Evolutionary conservation across 352 stramenopile species (phyloP).

Genomic region (Phytophthora hibernalis): DNA sequence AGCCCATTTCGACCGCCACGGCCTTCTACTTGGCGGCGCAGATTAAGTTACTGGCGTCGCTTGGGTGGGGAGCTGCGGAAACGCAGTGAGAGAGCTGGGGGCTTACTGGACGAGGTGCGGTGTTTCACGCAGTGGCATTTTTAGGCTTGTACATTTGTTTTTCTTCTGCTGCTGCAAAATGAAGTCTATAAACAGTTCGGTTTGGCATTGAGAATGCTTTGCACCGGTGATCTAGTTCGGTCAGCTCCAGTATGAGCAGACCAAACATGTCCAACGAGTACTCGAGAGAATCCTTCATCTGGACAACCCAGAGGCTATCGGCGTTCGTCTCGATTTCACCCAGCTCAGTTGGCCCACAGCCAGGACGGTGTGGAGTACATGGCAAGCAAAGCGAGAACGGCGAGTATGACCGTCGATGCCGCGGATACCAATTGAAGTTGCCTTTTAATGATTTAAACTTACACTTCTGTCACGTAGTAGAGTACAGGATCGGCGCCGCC

Average conservation of each 20-base stretch:
- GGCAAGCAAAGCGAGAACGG: too few relatives aligned
- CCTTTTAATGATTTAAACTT: too few relatives aligned
- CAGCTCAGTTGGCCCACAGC: too few relatives aligned
- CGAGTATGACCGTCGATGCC: too few relatives aligned
- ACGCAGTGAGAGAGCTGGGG: not conserved
- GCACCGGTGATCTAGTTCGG: too few relatives aligned
- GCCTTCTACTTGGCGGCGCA: slow-evolving; percentile 51
- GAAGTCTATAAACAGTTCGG: too few relatives aligned
- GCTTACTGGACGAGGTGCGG: not conserved
- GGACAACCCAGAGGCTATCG: slow-evolving; percentile 26
- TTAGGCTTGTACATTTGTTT: not conserved
- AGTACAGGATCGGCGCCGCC: too few relatives aligned
- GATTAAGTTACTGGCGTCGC: slow-evolving; percentile 47
- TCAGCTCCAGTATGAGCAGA: slow-evolving; percentile 39
- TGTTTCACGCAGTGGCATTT: not conserved
- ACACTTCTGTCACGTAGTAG: too few relatives aligned
- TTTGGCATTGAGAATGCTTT: too few relatives aligned
- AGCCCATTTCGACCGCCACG: slow-evolving; percentile 40
- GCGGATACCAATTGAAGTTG: too few relatives aligned
- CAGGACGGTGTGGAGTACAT: too few relatives aligned
- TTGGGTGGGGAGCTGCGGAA: slow-evolving; percentile 21
- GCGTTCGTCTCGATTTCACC: slow-evolving; percentile 25
- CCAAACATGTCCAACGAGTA: slow-evolving; percentile 52
- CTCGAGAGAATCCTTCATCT: slow-evolving; percentile 43
- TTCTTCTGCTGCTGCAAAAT: too few relatives aligned